Conservation (phyloP, 768 basidiomycete species). For the Tephrocybe sp. region DNA sequence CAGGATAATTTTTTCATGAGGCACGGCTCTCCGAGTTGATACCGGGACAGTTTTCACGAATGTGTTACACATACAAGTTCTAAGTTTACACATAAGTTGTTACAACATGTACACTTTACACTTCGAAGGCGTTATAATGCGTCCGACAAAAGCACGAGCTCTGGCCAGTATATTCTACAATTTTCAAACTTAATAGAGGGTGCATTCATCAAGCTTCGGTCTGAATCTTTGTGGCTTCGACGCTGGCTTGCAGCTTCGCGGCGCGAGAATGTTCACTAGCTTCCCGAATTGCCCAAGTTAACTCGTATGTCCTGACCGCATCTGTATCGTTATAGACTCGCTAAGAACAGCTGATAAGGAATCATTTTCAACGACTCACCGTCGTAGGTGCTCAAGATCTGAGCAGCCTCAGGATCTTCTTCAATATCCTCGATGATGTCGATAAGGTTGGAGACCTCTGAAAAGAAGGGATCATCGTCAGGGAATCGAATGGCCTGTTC, state of each 20-base stretch:
- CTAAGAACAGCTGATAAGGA: constrained; percentile 3
- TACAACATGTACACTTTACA: no score
- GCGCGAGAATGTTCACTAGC: constrained; percentile 70
- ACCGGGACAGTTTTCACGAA: no score
- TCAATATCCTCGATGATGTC: constrained; percentile 90
- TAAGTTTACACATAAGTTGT: no score
- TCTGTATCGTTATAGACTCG: constrained; percentile 40
- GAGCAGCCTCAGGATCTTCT: constrained; percentile 76
- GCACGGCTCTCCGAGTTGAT: no score
- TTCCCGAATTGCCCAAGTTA: constrained; percentile 91
- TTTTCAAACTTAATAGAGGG: neutral
- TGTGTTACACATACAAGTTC: no score
- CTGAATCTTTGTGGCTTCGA: constrained; percentile 23
- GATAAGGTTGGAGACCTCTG: constrained; percentile 86
- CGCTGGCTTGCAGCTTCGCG: constrained; percentile 38
- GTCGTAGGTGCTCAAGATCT: constrained; percentile 83
- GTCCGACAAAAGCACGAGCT: no score
- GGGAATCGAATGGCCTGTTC: constrained; percentile 72
- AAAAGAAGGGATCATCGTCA: constrained; percentile 93
- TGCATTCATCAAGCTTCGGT: neutral
- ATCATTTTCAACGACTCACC: constrained; percentile 42
- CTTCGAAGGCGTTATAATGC: no score
- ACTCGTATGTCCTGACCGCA: constrained; percentile 84
- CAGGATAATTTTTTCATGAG: no score
- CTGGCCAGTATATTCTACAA: neutral